Base-by-base conservation (phyloP, 2,329 filamentous ascomycete species). In the Aspergillus nomiae region DNA sequence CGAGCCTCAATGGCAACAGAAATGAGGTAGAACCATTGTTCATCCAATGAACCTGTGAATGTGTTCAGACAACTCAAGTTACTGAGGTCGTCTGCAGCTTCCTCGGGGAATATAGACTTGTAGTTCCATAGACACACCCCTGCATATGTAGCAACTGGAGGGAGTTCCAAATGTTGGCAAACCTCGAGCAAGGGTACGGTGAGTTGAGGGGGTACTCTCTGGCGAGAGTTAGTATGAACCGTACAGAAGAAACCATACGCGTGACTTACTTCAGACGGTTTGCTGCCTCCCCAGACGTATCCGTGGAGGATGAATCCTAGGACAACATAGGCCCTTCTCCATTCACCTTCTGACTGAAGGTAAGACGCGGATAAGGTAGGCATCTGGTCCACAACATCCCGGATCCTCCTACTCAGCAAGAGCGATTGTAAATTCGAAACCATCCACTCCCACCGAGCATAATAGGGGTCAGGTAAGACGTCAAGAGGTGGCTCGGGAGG, bases 11-110 rank as follows among this genome's bases (percentile, higher is more conserved):
- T 97, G 65, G 94, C 95, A 3, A 97, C 92, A 0, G 93, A 97
- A 58, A 98, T 88, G 14, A 99, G 85, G 76, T 98, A 99, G 76
- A 99, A 99, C 95, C 95, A 99, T 66, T 95, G 97, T 80, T 99
- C 95, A 75, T 99, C 95, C 60, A 96, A 83, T 9, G 93, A 94
- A 57, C 95, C 95, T 19, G 95, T 98, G 74, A 97, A 96, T 19
- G 95, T 97, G 72, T 89, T 88, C 64, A 98, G 84, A 2, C 92
- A 95, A 46, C 92, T 89, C 61, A 99, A 85, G 71, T 99, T 98
- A 73, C 95, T 90, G 53, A 98, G 85, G 67, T 88, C 88, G 73
- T 96, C 92, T 62, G 95, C 87, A 41, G 87, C 86, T 77, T 97
- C 94, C 65, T 92, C 87, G 63, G 88, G 81, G 74, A 98, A 97